These are phyloP conservation scores for Carex cristatella DNA, from an alignment of 176 grass and related monocot genomes.

Conservation along the genomic window DNA sequence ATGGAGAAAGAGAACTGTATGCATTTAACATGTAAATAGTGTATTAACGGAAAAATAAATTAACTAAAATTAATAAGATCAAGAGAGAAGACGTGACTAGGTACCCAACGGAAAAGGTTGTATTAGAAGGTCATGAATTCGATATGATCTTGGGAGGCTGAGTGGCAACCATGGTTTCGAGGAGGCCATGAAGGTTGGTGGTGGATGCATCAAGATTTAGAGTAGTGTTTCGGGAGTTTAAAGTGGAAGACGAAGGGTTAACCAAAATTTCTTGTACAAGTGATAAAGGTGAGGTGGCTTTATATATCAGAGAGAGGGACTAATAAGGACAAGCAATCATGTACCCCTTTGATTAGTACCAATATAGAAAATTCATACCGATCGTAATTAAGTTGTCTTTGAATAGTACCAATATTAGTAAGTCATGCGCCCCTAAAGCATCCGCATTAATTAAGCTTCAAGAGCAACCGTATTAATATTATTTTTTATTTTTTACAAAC, in stretches of 20 bases:
- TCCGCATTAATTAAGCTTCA: too few relatives aligned
- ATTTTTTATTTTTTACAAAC: too few relatives aligned
- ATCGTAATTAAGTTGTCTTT: too few relatives aligned
- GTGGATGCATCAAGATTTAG: not conserved
- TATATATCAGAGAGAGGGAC: too few relatives aligned
- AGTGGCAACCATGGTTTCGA: not conserved
- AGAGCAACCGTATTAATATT: too few relatives aligned
- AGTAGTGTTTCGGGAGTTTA: not conserved
- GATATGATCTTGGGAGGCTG: not conserved
- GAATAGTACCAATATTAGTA: too few relatives aligned
- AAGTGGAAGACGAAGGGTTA: not conserved
- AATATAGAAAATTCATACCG: too few relatives aligned
- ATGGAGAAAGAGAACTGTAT: not conserved
- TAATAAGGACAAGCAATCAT: too few relatives aligned
- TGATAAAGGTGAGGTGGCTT: not conserved
- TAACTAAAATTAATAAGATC: not conserved
- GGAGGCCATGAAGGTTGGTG: not conserved
- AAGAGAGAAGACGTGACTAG: not conserved
- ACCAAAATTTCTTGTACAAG: not conserved
- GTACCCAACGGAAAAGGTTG: constrained; percentile 7
- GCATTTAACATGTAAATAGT: not conserved
- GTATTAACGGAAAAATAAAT: not conserved
- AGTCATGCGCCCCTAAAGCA: too few relatives aligned
- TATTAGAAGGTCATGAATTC: not conserved
- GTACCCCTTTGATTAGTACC: too few relatives aligned